These are phyloP conservation scores for Candida manassasensis DNA, from an alignment of 805 yeast species.

Conservation along the genomic window DNA sequence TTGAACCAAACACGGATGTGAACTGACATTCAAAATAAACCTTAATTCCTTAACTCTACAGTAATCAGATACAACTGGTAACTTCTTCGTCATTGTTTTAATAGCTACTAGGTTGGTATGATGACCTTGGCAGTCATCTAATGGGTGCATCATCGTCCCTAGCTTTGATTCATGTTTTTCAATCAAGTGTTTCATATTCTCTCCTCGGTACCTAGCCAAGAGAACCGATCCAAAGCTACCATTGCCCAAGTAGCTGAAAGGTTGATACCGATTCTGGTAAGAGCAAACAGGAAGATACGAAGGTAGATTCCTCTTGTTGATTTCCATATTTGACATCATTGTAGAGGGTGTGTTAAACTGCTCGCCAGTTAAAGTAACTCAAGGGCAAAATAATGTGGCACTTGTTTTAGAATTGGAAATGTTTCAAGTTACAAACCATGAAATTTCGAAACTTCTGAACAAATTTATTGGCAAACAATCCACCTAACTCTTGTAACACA, in stretches of 20 bases:
- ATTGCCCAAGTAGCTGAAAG: slow-evolving; percentile 54
- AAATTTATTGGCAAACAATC: too few relatives aligned
- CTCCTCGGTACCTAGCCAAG: slow-evolving; percentile 48
- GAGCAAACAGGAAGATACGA: slow-evolving; percentile 11
- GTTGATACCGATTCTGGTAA: slow-evolving; percentile 33
- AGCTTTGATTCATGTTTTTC: slow-evolving; percentile 11
- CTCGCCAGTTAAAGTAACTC: too few relatives aligned
- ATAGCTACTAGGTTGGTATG: slow-evolving; percentile 58
- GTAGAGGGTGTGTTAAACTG: not conserved
- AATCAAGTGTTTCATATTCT: slow-evolving; percentile 16
- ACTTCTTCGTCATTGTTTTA: slow-evolving; percentile 64
- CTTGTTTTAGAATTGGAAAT: too few relatives aligned
- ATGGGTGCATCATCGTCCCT: slow-evolving; percentile 50
- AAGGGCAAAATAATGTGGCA: too few relatives aligned
- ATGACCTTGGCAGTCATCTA: slow-evolving; percentile 17
- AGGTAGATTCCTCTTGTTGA: slow-evolving; percentile 1
- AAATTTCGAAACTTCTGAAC: too few relatives aligned
- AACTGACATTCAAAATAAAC: slow-evolving; percentile 62
- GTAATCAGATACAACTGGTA: slow-evolving; percentile 32
- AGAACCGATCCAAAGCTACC: slow-evolving; percentile 76
- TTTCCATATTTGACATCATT: not conserved
- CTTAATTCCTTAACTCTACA: slow-evolving; percentile 55
- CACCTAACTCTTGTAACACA: too few relatives aligned
- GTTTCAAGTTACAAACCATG: too few relatives aligned
- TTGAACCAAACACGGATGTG: slow-evolving; percentile 69